Base-by-base conservation (phyloP, 768 basidiomycete genomes). In the Exidia glandulosa region DNA sequence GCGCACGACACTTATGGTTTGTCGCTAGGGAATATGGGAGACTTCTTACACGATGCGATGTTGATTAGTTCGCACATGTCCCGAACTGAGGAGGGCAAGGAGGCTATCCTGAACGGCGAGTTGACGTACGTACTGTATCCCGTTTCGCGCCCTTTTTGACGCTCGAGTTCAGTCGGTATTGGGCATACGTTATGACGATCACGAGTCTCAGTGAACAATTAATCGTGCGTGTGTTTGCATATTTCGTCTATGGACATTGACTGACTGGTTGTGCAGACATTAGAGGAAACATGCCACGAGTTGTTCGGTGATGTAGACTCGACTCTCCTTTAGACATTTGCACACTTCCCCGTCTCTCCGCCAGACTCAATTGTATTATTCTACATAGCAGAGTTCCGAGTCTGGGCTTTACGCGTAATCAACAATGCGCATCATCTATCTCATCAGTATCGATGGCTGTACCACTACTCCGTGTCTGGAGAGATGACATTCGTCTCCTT, bases 401-500 rank as follows among this genome's bases (percentile, higher is more conserved):
- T n/a, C n/a, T n/a, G n/a, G n/a, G n/a, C n/a, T n/a, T n/a, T n/a
- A n/a, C n/a, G n/a, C n/a, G n/a, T n/a, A n/a, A n/a, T n/a, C n/a
- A n/a, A n/a, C n/a, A n/a, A n/a, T n/a, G n/a, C n/a, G n/a, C n/a
- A n/a, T n/a, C n/a, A n/a, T n/a, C n/a, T n/a, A n/a, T n/a, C n/a
- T n/a, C n/a, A n/a, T n/a, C n/a, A n/a, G n/a, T n/a, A n/a, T n/a
- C n/a, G n/a, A n/a, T n/a, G n/a, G n/a, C n/a, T n/a, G n/a, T n/a
- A n/a, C n/a, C n/a, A n/a, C 30, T 45, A 60, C 30, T 60, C 59
- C 25, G 54, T 33, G 19, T 55, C 54, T 19, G 55, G 33, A 16
- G 31, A n/a, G 80, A 81, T 58, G 73, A 80, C 54, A 59, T 64
- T 48, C 83, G 77, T 9, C 62, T 86, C 9, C 30, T 63, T 3